Evolutionary conservation across 2,329 filamentous ascomycete species (phyloP).

Genomic region (Talaromyces verruculosus): DNA sequence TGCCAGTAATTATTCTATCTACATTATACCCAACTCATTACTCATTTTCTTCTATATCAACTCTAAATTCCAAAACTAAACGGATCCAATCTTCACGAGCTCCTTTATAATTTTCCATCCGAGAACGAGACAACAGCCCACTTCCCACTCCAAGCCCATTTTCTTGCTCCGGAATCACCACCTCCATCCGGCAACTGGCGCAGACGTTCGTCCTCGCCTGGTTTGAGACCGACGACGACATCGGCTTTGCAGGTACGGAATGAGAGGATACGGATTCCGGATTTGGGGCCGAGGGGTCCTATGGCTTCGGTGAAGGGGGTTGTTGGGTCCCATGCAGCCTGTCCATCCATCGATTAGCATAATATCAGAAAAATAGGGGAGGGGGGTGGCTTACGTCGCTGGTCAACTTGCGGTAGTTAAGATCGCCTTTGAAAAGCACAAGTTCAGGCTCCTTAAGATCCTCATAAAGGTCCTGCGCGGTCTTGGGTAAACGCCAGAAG

Average conservation of each 20-base stretch:
- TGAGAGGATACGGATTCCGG: slow-evolving; percentile 79
- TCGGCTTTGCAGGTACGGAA: slow-evolving; percentile 96
- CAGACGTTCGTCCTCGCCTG: slow-evolving; percentile 80
- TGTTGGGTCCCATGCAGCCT: slow-evolving; percentile 80
- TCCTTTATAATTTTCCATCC: slow-evolving; percentile 57
- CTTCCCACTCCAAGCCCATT: slow-evolving; percentile 95
- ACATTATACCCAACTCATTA: slow-evolving; percentile 1
- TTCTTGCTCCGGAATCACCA: slow-evolving; percentile 67
- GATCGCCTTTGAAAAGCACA: slow-evolving; percentile 93
- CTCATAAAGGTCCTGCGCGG: slow-evolving; percentile 66
- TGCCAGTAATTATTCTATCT: slow-evolving; percentile 2
- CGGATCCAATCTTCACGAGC: not conserved
- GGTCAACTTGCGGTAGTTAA: slow-evolving; percentile 93
- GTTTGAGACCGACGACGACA: slow-evolving; percentile 82
- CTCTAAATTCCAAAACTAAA: slow-evolving; percentile 9
- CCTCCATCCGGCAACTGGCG: slow-evolving; percentile 67
- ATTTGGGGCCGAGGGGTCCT: slow-evolving; percentile 77
- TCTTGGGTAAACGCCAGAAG: slow-evolving; percentile 79
- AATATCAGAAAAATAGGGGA: not conserved
- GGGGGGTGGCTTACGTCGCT: slow-evolving; percentile 67
- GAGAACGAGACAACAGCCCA: slow-evolving; percentile 93
- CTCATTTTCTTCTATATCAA: slow-evolving; percentile 1
- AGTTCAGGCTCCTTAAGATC: slow-evolving; percentile 82
- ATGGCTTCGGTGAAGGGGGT: slow-evolving; percentile 83
- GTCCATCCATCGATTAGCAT: not conserved